Percentiles rank a stretch among this genome's conserved stretches.
Conservation (phyloP, 2,329 filamentous ascomycete genomes). For the Aspergillus pseudoterreus region DNA sequence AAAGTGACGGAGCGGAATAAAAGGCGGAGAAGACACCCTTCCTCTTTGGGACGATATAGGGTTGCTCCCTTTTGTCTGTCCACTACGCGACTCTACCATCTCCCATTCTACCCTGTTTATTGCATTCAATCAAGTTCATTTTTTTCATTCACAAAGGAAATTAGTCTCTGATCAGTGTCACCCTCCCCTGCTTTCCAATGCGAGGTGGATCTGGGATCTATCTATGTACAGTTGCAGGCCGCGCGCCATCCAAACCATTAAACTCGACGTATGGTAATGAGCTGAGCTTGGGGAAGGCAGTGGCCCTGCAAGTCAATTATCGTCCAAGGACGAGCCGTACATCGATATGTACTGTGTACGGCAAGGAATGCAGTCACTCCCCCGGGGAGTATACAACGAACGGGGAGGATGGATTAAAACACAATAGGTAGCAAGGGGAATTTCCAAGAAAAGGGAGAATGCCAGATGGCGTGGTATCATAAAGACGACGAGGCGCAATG, state of each 20-base stretch:
- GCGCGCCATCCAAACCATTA: conserved; percentile 7
- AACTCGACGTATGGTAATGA: too few relatives aligned
- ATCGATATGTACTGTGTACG: conserved; percentile 28
- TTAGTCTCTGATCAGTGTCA: conserved; percentile 23
- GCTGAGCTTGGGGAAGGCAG: conserved; percentile 6
- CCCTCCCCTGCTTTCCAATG: conserved; percentile 17
- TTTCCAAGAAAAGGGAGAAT: conserved; percentile 25
- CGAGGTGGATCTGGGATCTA: conserved; percentile 14
- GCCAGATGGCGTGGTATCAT: conserved; percentile 23
- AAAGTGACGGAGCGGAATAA: conserved; percentile 18
- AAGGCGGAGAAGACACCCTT: conserved; percentile 4
- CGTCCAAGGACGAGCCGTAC: conserved; percentile 17
- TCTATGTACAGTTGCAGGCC: conserved; percentile 33
- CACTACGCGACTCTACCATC: neutral
- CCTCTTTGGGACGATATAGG: conserved; percentile 3
- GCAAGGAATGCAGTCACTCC: conserved; percentile 18
- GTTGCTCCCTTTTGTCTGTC: neutral
- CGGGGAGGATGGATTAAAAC: conserved; percentile 29
- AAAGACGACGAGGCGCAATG: conserved; percentile 6
- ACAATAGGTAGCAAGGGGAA: conserved; percentile 24
- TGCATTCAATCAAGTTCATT: conserved; percentile 7
- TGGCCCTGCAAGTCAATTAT: conserved; percentile 14
- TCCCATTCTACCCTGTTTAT: neutral
- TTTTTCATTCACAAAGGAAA: conserved; percentile 26
- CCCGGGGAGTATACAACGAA: conserved; percentile 26